Base-by-base conservation (phyloP, 2,329 filamentous ascomycete genomes). In the Penicillium sp. region DNA sequence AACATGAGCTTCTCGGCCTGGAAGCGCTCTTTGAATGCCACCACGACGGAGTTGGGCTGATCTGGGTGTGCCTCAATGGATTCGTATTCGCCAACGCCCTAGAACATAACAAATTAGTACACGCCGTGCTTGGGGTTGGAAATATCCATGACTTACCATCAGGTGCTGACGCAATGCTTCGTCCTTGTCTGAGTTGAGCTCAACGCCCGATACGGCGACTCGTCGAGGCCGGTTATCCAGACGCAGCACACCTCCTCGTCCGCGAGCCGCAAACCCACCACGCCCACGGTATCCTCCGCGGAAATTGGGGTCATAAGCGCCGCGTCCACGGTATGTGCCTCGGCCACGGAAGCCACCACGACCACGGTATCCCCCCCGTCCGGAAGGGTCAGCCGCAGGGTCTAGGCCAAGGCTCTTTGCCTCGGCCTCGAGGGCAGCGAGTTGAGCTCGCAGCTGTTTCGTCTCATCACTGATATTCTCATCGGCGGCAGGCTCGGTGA, bases 151-250 rank as follows among this genome's bases (percentile, higher is more conserved):
- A 44, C 75, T 66, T 71, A 79, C 77, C 64, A 83, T 74, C n/a
- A 86, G 74, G 70, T 82, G 80, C 63, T 84, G 81, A 50, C 83
- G 74, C 54, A 87, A 66, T 5, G 80, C 79, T 64, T 85, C 83
- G 56, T 86, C 84, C 63, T 78, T 78, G 27, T 78, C 75, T 1
- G 76, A 73, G 52, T 78, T 76, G 48, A 77, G 74, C 63, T 75
- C 75, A 31, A 82, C 76, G 8, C 77, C 81, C 5, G 76, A 74
- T 25, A 86, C 75, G 23, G 78, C 77, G 44, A 87, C 75, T 49
- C 80, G 78, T 62, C 78, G 80, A 4, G 84, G 82, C 27, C 84
- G 75, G 62, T 86, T 86, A 65, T 87, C 84, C 5, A 87, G 75
- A 60, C 82, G 76, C 64, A 81, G 78, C 16, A 84, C 82, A 53